Base-by-base conservation (phyloP, 345 rosid genomes). In the Eucalyptus cladocalyx region DNA sequence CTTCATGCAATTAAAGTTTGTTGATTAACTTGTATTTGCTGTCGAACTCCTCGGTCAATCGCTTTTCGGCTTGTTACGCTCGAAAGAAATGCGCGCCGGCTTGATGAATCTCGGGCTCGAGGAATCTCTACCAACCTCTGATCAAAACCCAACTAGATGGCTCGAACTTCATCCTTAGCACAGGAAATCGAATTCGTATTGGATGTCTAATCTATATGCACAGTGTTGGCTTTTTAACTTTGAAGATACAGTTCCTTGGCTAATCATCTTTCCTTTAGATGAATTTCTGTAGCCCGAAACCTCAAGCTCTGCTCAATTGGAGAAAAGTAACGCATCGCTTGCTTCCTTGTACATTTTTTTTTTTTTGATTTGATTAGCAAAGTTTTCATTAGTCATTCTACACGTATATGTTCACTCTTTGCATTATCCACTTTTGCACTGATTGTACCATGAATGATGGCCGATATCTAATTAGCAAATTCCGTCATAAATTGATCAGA, bases 401-500 rank as follows among this genome's bases (percentile, higher is more conserved):
- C 80, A 32, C 3, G 2, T 32, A 67, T n/a, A 7, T 67, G 40
- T 67, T 14, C 32, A 1, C 9, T 62, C 9, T 13, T 62, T 62
- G 8, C 72, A 6, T 1, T 53, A 53, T 53, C 24, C 26, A 53
- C 26, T 53, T 53, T 53, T 0, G 2, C 1, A 53, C 26, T 1
- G 0, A 3, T 24, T 3, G 30, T 24, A 26, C 30, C 62, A 24
- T 26, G 62, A 23, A 56, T 0, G 13, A 56, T 9, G 62, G 21
- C 30, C 3, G 6, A 9, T 0, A 5, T 56, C 0, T 23, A 23
- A 5, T 56, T 23, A 56, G 28, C 62, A 56, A 56, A 23, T 56
- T 56, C 28, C 30, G 0, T 1, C 62, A 56, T 56, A 56, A 56
- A 56, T 56, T 56, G 6, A 3, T 26, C 1, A 1, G 30, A 56